Conservation (phyloP, 2,329 filamentous ascomycete genomes). For the Ascochyta lentis region DNA sequence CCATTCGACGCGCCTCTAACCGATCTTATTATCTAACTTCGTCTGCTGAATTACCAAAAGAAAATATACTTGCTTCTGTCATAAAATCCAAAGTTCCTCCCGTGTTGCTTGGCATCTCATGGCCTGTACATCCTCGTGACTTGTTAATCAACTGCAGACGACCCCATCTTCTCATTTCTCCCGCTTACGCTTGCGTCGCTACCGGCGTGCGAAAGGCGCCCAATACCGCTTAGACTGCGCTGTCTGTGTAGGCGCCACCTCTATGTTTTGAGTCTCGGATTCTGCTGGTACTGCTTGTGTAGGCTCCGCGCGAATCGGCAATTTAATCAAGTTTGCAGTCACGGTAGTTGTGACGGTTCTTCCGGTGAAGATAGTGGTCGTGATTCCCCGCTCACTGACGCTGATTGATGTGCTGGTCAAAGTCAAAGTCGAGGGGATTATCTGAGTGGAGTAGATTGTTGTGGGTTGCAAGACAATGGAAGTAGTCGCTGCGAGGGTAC, state of each 20-base stretch:
- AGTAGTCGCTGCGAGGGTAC: not conserved
- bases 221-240: not conserved
- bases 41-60: too few relatives aligned
- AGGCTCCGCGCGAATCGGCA: not conserved
- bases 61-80: too few relatives aligned
- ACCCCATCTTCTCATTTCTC: too few relatives aligned
- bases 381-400: not conserved
- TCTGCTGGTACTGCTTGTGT: not conserved
- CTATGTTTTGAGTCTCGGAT: too few relatives aligned
- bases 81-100: too few relatives aligned
- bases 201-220: not conserved
- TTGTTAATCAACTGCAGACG: too few relatives aligned
- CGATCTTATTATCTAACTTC: too few relatives aligned
- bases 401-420: not conserved
- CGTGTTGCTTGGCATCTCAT: too few relatives aligned
- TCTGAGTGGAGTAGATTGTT: conserved; percentile 7
- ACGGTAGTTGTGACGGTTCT: conserved; percentile 1
- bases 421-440: not conserved
- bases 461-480: conserved; percentile 7
- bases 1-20: too few relatives aligned
- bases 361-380: conserved; percentile 1
- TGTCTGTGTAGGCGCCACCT: not conserved
- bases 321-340: not conserved
- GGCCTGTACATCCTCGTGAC: too few relatives aligned
- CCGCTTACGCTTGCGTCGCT: not conserved